Conservation (phyloP, 1,139 yeast genomes). For the Hyphopichia burtonii region DNA sequence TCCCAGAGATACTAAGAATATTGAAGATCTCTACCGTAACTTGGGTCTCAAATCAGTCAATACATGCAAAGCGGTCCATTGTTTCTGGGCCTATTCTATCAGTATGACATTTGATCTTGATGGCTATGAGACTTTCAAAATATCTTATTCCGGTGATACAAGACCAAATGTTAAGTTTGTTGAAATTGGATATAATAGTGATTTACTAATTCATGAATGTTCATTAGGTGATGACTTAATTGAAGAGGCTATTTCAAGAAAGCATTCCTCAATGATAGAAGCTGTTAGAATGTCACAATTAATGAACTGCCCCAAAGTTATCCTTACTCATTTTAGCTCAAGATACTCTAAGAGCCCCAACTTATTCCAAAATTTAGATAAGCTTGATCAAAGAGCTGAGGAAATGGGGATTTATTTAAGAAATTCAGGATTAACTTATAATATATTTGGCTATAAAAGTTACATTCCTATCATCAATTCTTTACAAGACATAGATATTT, state of each 20-base stretch:
- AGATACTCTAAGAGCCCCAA: conserved; percentile 73
- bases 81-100: conserved; percentile 79
- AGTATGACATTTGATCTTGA: conserved; percentile 49
- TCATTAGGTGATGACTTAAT: conserved; percentile 78
- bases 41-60: conserved; percentile 33
- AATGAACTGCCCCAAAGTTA: conserved; percentile 71
- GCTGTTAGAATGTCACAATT: conserved; percentile 68
- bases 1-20: conserved; percentile 13
- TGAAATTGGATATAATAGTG: conserved; percentile 65
- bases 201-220: conserved; percentile 87
- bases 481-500: conserved; percentile 34
- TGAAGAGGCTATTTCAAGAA: conserved; percentile 80
- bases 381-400: conserved; percentile 20
- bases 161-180: conserved; percentile 70
- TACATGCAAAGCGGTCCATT: conserved; percentile 80
- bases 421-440: conserved; percentile 19
- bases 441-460: conserved; percentile 20
- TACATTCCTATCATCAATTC: conserved; percentile 9
- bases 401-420: conserved; percentile 26
- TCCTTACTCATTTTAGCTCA: conserved; percentile 91
- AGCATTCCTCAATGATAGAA: conserved; percentile 89
- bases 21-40: conserved; percentile 20
- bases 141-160: conserved; percentile 94
- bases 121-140: conserved; percentile 45
- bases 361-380: conserved; percentile 25